These are phyloP conservation scores for Candida jianshihensis DNA, from an alignment of 805 yeast genomes.

Conservation along the genomic window DNA sequence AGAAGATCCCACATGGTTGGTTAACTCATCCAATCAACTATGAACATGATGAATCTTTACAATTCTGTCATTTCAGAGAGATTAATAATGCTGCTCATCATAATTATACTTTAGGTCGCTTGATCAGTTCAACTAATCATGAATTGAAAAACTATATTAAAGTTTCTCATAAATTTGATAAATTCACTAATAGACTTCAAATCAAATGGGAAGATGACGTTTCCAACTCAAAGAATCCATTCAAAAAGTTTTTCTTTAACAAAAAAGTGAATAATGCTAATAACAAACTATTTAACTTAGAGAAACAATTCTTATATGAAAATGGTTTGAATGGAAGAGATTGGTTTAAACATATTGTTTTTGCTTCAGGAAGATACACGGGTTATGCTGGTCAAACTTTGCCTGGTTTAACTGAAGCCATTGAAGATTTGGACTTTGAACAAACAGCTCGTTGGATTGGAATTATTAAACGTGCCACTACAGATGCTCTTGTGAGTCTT, in stretches of 20 bases:
- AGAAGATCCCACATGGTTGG: conserved; percentile 34
- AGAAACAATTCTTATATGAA: conserved; percentile 36
- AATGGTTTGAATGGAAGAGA: conserved; percentile 40
- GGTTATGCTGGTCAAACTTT: conserved; percentile 49
- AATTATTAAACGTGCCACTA: conserved; percentile 13
- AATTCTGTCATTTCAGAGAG: conserved; percentile 6
- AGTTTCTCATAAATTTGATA: conserved; percentile 23
- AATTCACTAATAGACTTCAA: conserved; percentile 13
- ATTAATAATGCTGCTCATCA: conserved; percentile 3
- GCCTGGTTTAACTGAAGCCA: conserved; percentile 46
- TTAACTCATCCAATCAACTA: conserved; percentile 12
- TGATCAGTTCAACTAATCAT: conserved; percentile 23
- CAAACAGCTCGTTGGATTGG: conserved; percentile 23
- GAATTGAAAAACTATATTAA: conserved; percentile 21
- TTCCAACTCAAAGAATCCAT: conserved; percentile 25
- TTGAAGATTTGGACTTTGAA: conserved; percentile 38
- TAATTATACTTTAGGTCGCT: conserved; percentile 18
- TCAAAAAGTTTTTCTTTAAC: conserved; percentile 23
- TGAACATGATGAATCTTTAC: conserved; percentile 6
- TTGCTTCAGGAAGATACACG: conserved; percentile 48
- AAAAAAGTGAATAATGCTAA: conserved; percentile 26
- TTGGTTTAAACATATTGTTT: conserved; percentile 50
- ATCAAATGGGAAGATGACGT: conserved; percentile 22
- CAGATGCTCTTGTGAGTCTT: conserved; percentile 2
- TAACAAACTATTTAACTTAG: conserved; percentile 32